Base-by-base conservation (phyloP, 1,284 basidiomycete species). In the Leccinum pachyderme region DNA sequence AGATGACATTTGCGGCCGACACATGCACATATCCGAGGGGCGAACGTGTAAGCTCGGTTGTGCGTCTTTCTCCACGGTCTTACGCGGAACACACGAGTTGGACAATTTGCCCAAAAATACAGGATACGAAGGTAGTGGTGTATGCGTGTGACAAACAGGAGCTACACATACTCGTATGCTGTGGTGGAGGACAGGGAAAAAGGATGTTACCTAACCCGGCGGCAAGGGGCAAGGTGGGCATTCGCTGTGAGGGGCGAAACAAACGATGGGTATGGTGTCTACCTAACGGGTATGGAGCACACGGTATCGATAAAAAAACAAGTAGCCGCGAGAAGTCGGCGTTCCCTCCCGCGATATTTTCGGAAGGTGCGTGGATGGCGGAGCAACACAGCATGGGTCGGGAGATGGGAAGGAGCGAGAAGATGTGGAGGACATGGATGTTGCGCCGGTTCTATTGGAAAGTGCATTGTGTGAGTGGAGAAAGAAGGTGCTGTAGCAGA, bases 381-480 rank as follows among this genome's bases (percentile, higher is more conserved):
- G 61, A 59, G 33, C 43, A 33, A 43, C 59, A 60, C 61, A 61
- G 59, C 37, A 58, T 33, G 7, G 43, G 49, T 64, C 62, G 64
- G 62, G 4, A 41, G 18, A 53, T 54, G 58, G 53, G 32, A 22
- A 24, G 49, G 3, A 27, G 62, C 61, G 65, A 55, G 29, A 44
- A 60, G 13, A 8, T 5, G 33, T 32, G 49, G 44, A 44, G 12
- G 18, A 33, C 22, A 15, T 7, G 3, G 39, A 4, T 39, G 8
- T n/a, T 35, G 4, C n/a, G 35, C 35, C n/a, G 9, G 29, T 31
- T 46, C 24, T 25, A 25, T 27, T 25, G 44, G 22, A 25, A 43
- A 45, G 24, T 27, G 44, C 27, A 45, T 45, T 18, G 44, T 45
- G 27, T 44, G 25, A 2, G 3, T 44, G 18, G 18, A 12, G 37